Evolutionary conservation across 495 filamentous ascomycete genomes (phyloP).

Genomic region (Aspergillus biplanus): DNA sequence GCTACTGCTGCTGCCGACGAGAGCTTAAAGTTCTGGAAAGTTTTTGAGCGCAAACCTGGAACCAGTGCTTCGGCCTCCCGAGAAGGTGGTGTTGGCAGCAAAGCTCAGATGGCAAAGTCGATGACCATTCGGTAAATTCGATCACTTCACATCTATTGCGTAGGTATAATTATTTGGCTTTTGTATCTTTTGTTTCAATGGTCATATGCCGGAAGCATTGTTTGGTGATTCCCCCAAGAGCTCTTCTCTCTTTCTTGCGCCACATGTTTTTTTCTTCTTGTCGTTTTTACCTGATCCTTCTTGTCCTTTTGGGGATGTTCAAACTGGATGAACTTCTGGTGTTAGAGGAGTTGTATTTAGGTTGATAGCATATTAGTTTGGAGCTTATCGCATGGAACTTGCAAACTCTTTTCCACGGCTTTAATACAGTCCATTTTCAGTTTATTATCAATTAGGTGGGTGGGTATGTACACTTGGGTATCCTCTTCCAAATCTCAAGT

Average conservation of each 20-base stretch:
- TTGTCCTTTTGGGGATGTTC: neutral
- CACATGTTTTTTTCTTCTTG: neutral
- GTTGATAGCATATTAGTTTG: constrained; percentile 14
- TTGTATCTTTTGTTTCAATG: neutral
- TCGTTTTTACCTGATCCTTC: neutral
- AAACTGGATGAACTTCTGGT: constrained; percentile 6
- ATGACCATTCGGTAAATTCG: constrained; percentile 89
- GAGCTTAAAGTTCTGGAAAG: constrained; percentile 99
- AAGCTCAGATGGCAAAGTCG: constrained; percentile 83
- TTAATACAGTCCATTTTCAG: constrained; percentile 8
- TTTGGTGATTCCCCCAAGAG: constrained; percentile 2
- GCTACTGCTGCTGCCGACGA: constrained; percentile 96
- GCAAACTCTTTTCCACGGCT: neutral
- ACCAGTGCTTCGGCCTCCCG: constrained; percentile 57
- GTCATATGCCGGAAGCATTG: neutral
- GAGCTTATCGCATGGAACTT: constrained; percentile 19
- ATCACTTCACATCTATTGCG: constrained; percentile 10
- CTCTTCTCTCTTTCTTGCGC: neutral
- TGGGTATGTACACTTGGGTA: neutral
- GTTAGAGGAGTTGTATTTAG: constrained; percentile 20
- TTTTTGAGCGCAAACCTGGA: constrained; percentile 97
- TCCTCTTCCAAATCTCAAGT: neutral
- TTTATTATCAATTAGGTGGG: neutral
- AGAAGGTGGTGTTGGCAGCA: constrained; percentile 60
- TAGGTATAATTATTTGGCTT: constrained; percentile 7